Conservation (phyloP, 805 yeast genomes). For the Barnettozyma sp. region DNA sequence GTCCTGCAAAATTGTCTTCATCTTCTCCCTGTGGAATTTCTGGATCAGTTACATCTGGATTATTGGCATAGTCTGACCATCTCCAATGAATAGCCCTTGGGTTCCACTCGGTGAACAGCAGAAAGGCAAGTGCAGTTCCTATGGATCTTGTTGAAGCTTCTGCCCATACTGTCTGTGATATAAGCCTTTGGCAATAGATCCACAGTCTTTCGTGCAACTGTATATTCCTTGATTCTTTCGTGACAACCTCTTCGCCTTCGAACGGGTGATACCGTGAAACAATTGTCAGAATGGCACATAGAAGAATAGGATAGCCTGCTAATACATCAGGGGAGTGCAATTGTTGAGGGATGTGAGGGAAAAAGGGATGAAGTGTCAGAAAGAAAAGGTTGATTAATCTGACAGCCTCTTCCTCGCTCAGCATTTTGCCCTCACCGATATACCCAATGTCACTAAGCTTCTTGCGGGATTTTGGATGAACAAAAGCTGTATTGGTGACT, state of each 20-base stretch:
- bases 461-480: conserved; percentile 30
- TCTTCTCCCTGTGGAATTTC: conserved; percentile 8
- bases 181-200: conserved; percentile 74
- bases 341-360: conserved; percentile 77
- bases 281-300: conserved; percentile 76
- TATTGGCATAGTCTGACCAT: conserved; percentile 77
- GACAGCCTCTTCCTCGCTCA: conserved; percentile 58
- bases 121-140: conserved; percentile 79
- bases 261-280: conserved; percentile 70
- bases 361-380: conserved; percentile 78
- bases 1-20: conserved; percentile 51
- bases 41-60: conserved; percentile 31
- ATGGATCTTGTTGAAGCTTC: conserved; percentile 83
- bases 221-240: conserved; percentile 37
- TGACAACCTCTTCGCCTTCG: conserved; percentile 32
- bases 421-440: conserved; percentile 47
- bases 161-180: conserved; percentile 89
- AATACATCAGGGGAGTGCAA: conserved; percentile 58
- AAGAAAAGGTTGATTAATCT: conserved; percentile 56
- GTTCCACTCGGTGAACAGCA: conserved; percentile 90
- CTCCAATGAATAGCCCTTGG: conserved; percentile 91
- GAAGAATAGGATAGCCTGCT: conserved; percentile 71
- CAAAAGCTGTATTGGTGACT: conserved; percentile 26
- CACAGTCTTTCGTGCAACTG: conserved; percentile 75
- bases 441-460: conserved; percentile 55